Percentiles rank a stretch among this genome's conserved stretches.
Conservation (phyloP, 805 yeast genomes). For the Starmerella floricola region DNA sequence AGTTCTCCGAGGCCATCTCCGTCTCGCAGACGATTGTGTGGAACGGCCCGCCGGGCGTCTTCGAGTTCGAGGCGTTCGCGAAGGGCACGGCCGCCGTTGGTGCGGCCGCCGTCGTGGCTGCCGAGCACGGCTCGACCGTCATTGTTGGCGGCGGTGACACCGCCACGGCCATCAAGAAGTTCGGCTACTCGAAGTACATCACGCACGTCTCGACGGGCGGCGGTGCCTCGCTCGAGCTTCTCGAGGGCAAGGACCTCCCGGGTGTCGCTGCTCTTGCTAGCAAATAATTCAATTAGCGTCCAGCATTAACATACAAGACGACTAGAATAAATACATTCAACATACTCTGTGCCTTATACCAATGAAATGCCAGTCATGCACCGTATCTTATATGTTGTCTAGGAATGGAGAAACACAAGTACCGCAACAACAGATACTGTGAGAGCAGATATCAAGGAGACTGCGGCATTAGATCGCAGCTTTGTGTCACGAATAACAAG, state of each 20-base stretch:
- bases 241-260: constrained; percentile 97
- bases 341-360: too few species aligned
- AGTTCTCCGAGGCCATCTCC: constrained; percentile 71
- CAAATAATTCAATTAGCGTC: constrained; percentile 31
- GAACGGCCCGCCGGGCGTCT: constrained; percentile 99
- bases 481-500: too few species aligned
- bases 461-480: too few species aligned
- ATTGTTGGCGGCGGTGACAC: constrained; percentile 99
- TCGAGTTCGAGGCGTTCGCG: constrained; percentile 89
- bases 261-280: constrained; percentile 90
- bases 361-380: too few species aligned
- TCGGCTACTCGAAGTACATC: constrained; percentile 88
- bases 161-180: constrained; percentile 96
- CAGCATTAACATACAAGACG: too few species aligned
- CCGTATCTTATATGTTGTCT: too few species aligned
- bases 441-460: too few species aligned
- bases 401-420: too few species aligned
- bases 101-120: constrained; percentile 77
- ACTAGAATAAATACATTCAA: too few species aligned
- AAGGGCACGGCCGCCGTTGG: constrained; percentile 83
- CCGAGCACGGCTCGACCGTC: constrained; percentile 84
- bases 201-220: constrained; percentile 99
- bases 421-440: too few species aligned
- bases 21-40: constrained; percentile 96
- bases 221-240: constrained; percentile 97